Conservation (phyloP, 371 early-diverging fungal species). For the Smittium culicis region DNA sequence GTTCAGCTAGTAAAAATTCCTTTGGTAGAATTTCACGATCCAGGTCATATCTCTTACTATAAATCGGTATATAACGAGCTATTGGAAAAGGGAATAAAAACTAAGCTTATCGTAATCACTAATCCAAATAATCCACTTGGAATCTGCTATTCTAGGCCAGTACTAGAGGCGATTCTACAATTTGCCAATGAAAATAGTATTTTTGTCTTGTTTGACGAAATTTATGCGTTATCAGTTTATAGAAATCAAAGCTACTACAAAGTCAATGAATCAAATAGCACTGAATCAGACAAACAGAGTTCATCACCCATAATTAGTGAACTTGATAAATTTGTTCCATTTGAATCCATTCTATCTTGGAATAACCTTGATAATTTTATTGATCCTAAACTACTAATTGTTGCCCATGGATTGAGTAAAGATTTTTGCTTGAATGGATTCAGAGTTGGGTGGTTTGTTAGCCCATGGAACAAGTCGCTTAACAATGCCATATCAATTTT, state of each 20-base stretch:
- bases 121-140: conserved; percentile 58
- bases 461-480: conserved; percentile 43
- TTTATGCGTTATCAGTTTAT: conserved; percentile 61
- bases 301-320: no score
- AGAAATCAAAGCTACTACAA: neutral
- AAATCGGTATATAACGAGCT: conserved; percentile 32
- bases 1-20: conserved; percentile 34
- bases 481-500: conserved; percentile 28
- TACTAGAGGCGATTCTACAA: conserved; percentile 37
- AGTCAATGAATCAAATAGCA: neutral
- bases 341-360: conserved; percentile 31
- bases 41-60: conserved; percentile 26
- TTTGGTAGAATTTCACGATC: conserved; percentile 23
- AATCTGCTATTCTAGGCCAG: conserved; percentile 33
- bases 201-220: conserved; percentile 64
- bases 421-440: conserved; percentile 61
- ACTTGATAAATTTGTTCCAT: neutral
- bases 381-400: conserved; percentile 46
- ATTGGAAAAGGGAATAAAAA: conserved; percentile 21
- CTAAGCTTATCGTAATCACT: conserved; percentile 43
- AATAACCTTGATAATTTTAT: conserved; percentile 40
- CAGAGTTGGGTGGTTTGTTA: conserved; percentile 46
- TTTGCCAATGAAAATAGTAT: conserved; percentile 49
- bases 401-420: conserved; percentile 63
- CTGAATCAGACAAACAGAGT: no score